These are phyloP conservation scores for Picea sitchensis DNA, from an alignment of 75 land plant species.

Conservation along the genomic window DNA sequence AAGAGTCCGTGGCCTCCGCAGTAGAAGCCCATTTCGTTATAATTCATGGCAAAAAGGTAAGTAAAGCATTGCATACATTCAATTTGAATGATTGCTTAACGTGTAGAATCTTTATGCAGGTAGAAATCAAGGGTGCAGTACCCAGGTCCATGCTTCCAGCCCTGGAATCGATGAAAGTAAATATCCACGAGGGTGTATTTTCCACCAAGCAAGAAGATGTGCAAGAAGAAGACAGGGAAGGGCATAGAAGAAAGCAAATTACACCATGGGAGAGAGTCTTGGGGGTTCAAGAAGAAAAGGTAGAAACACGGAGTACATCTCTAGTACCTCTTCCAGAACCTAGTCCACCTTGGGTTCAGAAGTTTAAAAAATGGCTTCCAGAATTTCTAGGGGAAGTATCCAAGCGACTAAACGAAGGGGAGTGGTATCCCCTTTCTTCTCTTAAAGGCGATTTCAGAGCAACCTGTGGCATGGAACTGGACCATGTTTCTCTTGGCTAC, in stretches of 20 bases:
- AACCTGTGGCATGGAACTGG: slow-evolving; percentile 63
- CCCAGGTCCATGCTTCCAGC: slow-evolving; percentile 26
- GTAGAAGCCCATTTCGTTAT: slow-evolving; percentile 53
- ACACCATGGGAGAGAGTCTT: not conserved
- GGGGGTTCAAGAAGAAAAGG: not conserved
- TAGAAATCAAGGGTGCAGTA: slow-evolving; percentile 57
- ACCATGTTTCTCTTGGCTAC: slow-evolving; percentile 59
- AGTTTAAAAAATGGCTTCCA: slow-evolving; percentile 69
- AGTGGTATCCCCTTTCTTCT: slow-evolving; percentile 69
- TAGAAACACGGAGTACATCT: not conserved
- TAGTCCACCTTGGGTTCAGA: slow-evolving; percentile 35
- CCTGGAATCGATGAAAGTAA: slow-evolving; percentile 12
- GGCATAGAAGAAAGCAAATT: not conserved
- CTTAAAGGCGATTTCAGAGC: slow-evolving; percentile 77
- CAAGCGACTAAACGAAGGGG: slow-evolving; percentile 41
- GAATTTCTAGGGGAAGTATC: slow-evolving; percentile 34
- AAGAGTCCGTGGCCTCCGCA: slow-evolving; percentile 48
- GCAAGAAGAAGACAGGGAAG: not conserved
- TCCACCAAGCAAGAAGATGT: not conserved
- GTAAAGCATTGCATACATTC: not conserved
- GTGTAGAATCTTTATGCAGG: slow-evolving; percentile 23
- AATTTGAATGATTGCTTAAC: not conserved
- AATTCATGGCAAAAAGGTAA: slow-evolving; percentile 60
- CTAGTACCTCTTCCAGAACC: not conserved
- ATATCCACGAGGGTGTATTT: not conserved